These are phyloP conservation scores for Neolentinus lepideus DNA, from an alignment of 1,284 basidiomycete genomes.

Conservation along the genomic window DNA sequence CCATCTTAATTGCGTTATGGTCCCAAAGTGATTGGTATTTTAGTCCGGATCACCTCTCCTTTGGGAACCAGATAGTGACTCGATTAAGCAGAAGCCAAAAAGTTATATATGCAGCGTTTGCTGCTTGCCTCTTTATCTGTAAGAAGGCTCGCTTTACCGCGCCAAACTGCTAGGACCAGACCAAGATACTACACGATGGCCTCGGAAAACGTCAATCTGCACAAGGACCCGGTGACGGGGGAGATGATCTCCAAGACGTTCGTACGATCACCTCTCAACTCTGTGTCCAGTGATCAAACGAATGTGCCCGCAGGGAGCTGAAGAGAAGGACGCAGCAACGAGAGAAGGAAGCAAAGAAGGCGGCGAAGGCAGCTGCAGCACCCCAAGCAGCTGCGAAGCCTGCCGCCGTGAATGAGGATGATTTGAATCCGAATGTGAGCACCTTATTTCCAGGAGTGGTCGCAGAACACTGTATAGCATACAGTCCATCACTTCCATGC, in stretches of 20 bases:
- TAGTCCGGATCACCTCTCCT: neutral
- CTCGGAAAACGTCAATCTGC: conserved; percentile 43
- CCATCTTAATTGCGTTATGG: no score
- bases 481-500: neutral
- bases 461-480: neutral
- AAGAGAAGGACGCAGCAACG: conserved; percentile 88
- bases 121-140: neutral
- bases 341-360: conserved; percentile 81
- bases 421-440: conserved; percentile 78
- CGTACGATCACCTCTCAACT: conserved; percentile 23
- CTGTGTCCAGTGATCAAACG: conserved; percentile 19
- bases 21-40: no score
- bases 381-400: conserved; percentile 36
- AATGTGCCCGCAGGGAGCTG: conserved; percentile 59
- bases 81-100: conserved; percentile 9
- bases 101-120: conserved; percentile 22
- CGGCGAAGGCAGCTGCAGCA: conserved; percentile 60
- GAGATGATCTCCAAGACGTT: conserved; percentile 95
- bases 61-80: conserved; percentile 2
- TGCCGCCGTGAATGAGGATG: conserved; percentile 52
- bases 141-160: conserved; percentile 8
- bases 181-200: conserved; percentile 33
- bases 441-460: neutral
- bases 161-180: conserved; percentile 1
- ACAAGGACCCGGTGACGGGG: conserved; percentile 85